Percentiles rank a stretch among this genome's conserved stretches.
These are phyloP conservation scores for Chaetomium globosum DNA, from an alignment of 2,329 filamentous ascomycete genomes.

Conservation along the genomic window DNA sequence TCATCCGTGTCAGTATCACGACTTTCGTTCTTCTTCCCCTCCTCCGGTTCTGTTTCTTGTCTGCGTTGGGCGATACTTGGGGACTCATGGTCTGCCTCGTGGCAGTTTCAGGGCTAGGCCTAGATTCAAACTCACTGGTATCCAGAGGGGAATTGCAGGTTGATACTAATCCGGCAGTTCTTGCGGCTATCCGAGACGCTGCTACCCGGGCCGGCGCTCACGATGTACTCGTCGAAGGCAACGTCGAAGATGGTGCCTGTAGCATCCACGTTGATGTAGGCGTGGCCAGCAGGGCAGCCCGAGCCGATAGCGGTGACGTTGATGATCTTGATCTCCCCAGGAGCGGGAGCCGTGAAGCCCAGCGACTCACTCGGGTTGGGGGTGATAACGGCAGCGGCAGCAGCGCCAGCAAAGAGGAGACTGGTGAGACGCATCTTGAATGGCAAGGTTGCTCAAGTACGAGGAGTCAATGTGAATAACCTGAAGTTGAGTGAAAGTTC, in stretches of 20 bases:
- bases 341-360: conserved; percentile 13
- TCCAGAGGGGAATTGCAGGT: conserved; percentile 36
- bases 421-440: conserved; percentile 31
- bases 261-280: conserved; percentile 36
- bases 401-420: conserved; percentile 28
- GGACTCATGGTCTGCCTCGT: background rate
- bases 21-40: background rate
- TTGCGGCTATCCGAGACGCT: conserved; percentile 36
- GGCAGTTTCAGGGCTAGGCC: background rate
- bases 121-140: conserved; percentile 34
- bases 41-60: background rate
- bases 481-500: background rate
- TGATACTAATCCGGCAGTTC: conserved; percentile 40
- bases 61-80: background rate
- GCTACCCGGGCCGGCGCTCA: conserved; percentile 39
- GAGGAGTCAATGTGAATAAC: background rate
- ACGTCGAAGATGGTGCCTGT: conserved; percentile 39
- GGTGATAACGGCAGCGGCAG: conserved; percentile 23
- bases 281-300: conserved; percentile 36
- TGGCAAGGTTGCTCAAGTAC: background rate
- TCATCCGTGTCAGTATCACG: background rate
- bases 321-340: conserved; percentile 34
- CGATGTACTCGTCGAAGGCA: conserved; percentile 39
- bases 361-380: conserved; percentile 11
- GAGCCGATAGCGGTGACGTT: conserved; percentile 37